Evolutionary conservation across 306 rosid species (phyloP).

Genomic region (Cotoneaster glaucophyllus): DNA sequence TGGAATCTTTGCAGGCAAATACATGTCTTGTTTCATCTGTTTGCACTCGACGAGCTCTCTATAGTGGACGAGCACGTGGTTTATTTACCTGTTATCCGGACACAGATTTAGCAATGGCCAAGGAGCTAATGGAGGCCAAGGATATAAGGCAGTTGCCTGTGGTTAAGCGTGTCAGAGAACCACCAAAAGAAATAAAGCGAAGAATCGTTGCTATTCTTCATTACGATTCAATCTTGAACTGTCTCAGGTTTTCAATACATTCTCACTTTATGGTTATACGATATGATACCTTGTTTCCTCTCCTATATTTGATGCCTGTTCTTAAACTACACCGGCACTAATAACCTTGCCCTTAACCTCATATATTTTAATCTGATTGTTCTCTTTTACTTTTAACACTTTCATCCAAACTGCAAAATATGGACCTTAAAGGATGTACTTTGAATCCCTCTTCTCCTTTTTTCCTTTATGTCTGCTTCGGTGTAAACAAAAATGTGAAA

Average conservation of each 20-base stretch:
- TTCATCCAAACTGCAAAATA: background rate
- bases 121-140: conserved; percentile 95
- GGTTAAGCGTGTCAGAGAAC: conserved; percentile 56
- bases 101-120: conserved; percentile 70
- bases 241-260: conserved; percentile 59
- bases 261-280: conserved; percentile 10
- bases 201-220: conserved; percentile 76
- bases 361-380: background rate
- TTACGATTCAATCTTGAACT: conserved; percentile 59
- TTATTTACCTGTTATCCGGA: conserved; percentile 79
- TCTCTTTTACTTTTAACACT: background rate
- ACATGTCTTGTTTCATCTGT: conserved; percentile 65
- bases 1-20: conserved; percentile 45
- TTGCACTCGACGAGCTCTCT: conserved; percentile 79
- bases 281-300: background rate
- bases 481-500: background rate
- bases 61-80: conserved; percentile 76
- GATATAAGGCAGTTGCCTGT: conserved; percentile 89
- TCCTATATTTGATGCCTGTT: background rate
- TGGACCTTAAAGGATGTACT: background rate
- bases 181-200: conserved; percentile 45
- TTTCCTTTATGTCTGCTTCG: background rate
- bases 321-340: background rate
- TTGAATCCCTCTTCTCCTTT: background rate
- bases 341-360: background rate